A percentile compares a stretch with the other conserved stretches of the same genome.
Evolutionary conservation across 148 eudicot species (phyloP).

Genomic region (Amaranthus palmeri): DNA sequence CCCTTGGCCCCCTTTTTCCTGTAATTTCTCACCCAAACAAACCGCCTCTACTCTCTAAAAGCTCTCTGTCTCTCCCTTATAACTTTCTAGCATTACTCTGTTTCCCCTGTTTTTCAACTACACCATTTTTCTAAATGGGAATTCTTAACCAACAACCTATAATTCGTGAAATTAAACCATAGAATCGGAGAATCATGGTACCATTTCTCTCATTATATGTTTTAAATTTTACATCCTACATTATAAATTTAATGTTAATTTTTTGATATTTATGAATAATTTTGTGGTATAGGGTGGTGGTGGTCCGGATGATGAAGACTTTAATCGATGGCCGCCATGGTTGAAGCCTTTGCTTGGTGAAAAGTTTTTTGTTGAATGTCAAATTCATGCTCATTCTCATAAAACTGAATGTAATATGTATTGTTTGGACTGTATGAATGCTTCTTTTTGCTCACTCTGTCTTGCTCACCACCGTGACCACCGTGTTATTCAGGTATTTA

Average conservation of each 20-base stretch:
- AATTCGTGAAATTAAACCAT: conserved; percentile 73
- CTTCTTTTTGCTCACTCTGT: conserved; percentile 74
- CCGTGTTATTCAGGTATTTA: conserved; percentile 65
- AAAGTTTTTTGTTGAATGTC: conserved; percentile 69
- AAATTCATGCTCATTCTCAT: conserved; percentile 67
- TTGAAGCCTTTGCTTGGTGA: conserved; percentile 54
- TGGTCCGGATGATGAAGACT: conserved; percentile 69
- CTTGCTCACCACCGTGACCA: conserved; percentile 62
- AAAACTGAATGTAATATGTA: conserved; percentile 93
- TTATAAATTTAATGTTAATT: background rate
- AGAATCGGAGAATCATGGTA: conserved; percentile 81
- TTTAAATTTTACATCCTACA: background rate
- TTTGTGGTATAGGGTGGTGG: conserved; percentile 39
- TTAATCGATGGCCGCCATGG: conserved; percentile 81
- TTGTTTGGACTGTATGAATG: conserved; percentile 79
- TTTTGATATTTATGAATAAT: background rate
- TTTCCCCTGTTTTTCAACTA: conserved; percentile 2
- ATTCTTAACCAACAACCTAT: conserved; percentile 59
- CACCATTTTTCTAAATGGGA: conserved; percentile 51
- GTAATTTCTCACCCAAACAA: background rate
- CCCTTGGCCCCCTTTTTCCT: background rate
- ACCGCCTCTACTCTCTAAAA: conserved; percentile 29
- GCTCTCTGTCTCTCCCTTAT: no score
- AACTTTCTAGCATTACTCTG: conserved; percentile 3
- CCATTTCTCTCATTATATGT: background rate